phyloP scores from a whole-genome alignment of 1,284 basidiomycete genomes.

The Wallemia ichthyophaga region DNA sequence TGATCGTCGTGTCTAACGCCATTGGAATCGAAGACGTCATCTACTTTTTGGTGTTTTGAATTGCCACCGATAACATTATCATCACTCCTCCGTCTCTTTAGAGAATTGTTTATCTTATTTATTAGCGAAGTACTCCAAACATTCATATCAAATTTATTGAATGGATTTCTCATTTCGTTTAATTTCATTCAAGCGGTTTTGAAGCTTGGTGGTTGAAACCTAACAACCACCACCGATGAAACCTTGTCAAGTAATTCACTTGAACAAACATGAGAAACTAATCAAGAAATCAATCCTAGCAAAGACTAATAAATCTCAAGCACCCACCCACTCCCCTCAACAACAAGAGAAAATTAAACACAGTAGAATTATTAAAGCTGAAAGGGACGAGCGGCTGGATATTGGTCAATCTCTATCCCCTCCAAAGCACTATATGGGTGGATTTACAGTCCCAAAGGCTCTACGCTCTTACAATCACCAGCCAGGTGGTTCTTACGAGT shows the following conservation, averaged over 20 bases:
- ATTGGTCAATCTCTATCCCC: constrained; percentile 17
- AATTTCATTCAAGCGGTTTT: not conserved
- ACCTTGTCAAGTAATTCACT: not conserved
- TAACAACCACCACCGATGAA: too few relatives aligned
- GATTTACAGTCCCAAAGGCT: constrained; percentile 1
- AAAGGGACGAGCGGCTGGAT: constrained; percentile 20
- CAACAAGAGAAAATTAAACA: constrained; percentile 17
- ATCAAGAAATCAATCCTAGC: not conserved
- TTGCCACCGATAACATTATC: not conserved
- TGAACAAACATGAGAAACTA: not conserved
- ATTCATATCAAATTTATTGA: not conserved
- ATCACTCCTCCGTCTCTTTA: not conserved
- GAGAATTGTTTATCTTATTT: not conserved
- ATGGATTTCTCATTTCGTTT: not conserved
- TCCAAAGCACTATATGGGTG: constrained; percentile 9
- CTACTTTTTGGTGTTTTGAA: not conserved
- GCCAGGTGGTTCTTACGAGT: not conserved
- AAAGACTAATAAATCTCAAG: not conserved
- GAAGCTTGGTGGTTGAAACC: too few relatives aligned
- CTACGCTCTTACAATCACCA: not conserved
- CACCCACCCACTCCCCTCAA: not conserved
- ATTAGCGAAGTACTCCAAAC: not conserved
- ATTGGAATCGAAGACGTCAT: not conserved
- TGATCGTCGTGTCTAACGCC: not conserved
- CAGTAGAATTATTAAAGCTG: constrained; percentile 16